Evolutionary conservation across 495 filamentous ascomycete species (phyloP).

Genomic region (Parathielavia hyrcaniae): DNA sequence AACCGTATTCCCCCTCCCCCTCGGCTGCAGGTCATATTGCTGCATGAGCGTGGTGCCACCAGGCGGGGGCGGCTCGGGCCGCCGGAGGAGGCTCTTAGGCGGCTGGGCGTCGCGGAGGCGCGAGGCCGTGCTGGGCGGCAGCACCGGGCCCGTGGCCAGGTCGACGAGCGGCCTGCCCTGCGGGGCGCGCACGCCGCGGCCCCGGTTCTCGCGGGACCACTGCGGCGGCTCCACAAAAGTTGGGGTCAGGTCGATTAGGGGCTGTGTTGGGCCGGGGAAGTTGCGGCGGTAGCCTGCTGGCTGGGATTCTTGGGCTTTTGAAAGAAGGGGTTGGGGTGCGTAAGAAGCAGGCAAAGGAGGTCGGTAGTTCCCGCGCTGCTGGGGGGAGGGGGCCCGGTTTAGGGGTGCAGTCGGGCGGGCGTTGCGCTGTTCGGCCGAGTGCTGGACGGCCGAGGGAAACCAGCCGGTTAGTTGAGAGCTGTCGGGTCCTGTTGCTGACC

Average conservation of each 20-base stretch:
- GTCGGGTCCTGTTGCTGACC: not conserved
- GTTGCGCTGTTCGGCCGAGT: conserved; percentile 34
- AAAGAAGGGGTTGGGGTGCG: not conserved
- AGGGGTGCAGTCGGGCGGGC: conserved; percentile 16
- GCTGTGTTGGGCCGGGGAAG: conserved; percentile 21
- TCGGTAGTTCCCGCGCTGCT: not conserved
- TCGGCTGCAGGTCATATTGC: not conserved
- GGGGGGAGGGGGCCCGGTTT: not conserved
- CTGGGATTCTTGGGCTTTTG: conserved; percentile 6
- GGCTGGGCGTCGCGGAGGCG: conserved; percentile 10
- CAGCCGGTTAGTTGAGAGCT: conserved; percentile 31
- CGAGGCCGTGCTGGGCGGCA: not conserved
- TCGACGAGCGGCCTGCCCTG: conserved; percentile 59
- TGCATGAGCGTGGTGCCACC: conserved; percentile 7
- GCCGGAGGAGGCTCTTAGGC: conserved; percentile 5
- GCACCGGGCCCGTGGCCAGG: conserved; percentile 28
- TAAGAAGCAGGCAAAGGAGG: not conserved
- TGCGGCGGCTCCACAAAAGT: conserved; percentile 71
- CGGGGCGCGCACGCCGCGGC: conserved; percentile 60
- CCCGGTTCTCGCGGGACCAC: conserved; percentile 52
- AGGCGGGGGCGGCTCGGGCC: not conserved
- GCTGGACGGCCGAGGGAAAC: conserved; percentile 44
- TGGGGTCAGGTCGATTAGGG: conserved; percentile 71
- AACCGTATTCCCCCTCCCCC: not conserved
- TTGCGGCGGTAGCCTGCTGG: conserved; percentile 1